These are phyloP conservation scores for Jaminaea rosea DNA, from an alignment of 1,284 basidiomycete species.

Conservation along the genomic window DNA sequence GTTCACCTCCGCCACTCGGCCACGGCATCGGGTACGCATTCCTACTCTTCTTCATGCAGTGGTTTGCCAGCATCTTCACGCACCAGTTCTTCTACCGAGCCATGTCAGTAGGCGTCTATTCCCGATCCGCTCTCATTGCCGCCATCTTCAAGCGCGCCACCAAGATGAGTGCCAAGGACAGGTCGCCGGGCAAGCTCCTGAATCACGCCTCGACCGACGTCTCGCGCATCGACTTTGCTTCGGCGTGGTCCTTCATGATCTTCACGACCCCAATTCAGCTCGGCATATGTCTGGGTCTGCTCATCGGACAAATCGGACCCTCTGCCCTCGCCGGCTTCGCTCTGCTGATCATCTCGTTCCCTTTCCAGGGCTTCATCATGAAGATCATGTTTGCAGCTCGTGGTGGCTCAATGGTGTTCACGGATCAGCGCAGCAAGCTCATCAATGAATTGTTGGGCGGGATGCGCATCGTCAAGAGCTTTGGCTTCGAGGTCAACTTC, in stretches of 20 bases:
- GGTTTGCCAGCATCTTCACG: constrained; percentile 60
- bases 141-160: constrained; percentile 76
- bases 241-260: constrained; percentile 66
- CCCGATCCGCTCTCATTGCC: constrained; percentile 77
- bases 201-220: constrained; percentile 91
- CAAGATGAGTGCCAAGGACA: constrained; percentile 66
- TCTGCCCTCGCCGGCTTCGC: constrained; percentile 74
- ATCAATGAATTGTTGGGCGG: constrained; percentile 42
- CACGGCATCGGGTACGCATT: constrained; percentile 38
- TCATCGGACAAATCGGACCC: constrained; percentile 68
- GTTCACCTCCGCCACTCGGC: constrained; percentile 16
- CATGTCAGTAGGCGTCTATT: constrained; percentile 55
- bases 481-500: constrained; percentile 37
- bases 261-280: constrained; percentile 59
- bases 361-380: constrained; percentile 66
- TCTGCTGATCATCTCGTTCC: constrained; percentile 60
- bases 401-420: constrained; percentile 75
- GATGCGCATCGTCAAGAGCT: constrained; percentile 46
- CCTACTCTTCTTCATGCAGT: constrained; percentile 60
- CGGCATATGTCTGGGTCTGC: constrained; percentile 52
- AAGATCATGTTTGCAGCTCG: constrained; percentile 64
- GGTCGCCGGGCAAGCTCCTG: constrained; percentile 74
- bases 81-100: constrained; percentile 69
- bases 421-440: constrained; percentile 56
- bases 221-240: constrained; percentile 78